Percentiles rank a stretch among this genome's conserved stretches.
Conservation (phyloP, 441 rosid genomes). For the Croton laevigatus region DNA sequence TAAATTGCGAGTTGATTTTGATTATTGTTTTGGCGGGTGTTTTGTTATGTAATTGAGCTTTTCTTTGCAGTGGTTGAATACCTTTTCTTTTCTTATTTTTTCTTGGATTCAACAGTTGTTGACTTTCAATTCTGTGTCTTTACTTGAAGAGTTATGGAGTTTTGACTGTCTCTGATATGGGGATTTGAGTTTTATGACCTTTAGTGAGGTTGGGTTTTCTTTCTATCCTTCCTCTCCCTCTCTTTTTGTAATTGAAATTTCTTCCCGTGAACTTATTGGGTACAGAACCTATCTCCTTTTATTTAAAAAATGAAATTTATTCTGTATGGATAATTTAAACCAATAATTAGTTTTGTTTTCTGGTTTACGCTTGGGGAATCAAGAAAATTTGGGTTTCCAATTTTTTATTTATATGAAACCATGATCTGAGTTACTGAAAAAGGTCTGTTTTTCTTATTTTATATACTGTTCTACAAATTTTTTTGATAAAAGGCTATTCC, state of each 20-base stretch:
- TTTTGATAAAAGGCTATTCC: no score
- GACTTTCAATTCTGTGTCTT: conserved; percentile 29
- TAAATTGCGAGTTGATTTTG: conserved; percentile 14
- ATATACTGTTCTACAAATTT: neutral
- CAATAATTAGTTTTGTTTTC: no score
- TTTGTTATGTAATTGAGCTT: conserved; percentile 23
- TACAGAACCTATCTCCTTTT: neutral
- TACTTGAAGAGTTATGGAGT: conserved; percentile 22
- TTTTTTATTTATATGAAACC: neutral
- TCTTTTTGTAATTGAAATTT: neutral
- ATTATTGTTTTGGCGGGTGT: neutral
- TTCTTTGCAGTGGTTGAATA: conserved; percentile 12
- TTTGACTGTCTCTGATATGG: conserved; percentile 13
- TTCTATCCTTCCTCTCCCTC: conserved; percentile 8
- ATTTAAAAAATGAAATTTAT: neutral
- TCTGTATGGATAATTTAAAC: neutral
- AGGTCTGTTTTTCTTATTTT: neutral
- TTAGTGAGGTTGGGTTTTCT: conserved; percentile 1
- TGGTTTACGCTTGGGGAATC: no score
- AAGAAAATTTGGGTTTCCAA: neutral
- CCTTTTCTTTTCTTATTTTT: neutral
- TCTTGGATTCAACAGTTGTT: conserved; percentile 30
- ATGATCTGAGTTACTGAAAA: conserved; percentile 1
- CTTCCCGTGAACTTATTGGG: neutral
- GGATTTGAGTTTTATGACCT: conserved; percentile 14